These are phyloP conservation scores for Hypholoma fasciculare DNA, from an alignment of 768 basidiomycete genomes.

Conservation along the genomic window DNA sequence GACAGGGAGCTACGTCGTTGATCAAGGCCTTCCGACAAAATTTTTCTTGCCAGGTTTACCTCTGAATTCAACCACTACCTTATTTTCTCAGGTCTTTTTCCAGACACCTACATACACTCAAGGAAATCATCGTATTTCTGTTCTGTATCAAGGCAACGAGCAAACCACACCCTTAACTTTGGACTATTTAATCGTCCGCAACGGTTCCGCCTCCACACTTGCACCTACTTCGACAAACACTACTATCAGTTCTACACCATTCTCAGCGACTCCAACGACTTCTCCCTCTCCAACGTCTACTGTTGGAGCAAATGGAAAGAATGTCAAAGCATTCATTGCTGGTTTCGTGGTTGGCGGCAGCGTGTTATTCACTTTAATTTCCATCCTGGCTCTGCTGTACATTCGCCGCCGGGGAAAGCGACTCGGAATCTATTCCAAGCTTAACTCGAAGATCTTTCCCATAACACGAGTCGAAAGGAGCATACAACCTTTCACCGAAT, in stretches of 20 bases:
- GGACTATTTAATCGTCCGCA: conserved; percentile 21
- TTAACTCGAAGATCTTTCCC: not conserved
- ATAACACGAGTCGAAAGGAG: not conserved
- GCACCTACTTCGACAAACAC: not conserved
- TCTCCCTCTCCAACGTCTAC: not conserved
- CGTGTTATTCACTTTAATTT: conserved; percentile 3
- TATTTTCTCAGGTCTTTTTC: conserved; percentile 23
- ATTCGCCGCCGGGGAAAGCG: conserved; percentile 13
- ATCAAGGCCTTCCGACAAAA: not conserved
- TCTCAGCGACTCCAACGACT: not conserved
- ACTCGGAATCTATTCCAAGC: too few relatives aligned
- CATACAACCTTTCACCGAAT: too few relatives aligned
- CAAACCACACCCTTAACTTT: conserved; percentile 23
- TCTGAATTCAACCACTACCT: not conserved
- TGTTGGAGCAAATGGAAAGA: not conserved
- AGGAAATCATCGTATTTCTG: conserved; percentile 20
- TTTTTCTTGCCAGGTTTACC: conserved; percentile 18
- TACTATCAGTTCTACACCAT: too few relatives aligned
- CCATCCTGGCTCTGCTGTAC: conserved; percentile 7
- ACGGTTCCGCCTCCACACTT: not conserved
- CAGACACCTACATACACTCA: conserved; percentile 14
- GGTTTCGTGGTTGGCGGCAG: conserved; percentile 10
- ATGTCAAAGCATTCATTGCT: conserved; percentile 20
- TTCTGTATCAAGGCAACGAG: conserved; percentile 18
- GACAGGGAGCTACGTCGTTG: not conserved